A percentile compares a stretch with the other conserved stretches of the same genome.
Evolutionary conservation across 106 monocot species (phyloP).

Genomic region (Dendrobium chrysotoxum): DNA sequence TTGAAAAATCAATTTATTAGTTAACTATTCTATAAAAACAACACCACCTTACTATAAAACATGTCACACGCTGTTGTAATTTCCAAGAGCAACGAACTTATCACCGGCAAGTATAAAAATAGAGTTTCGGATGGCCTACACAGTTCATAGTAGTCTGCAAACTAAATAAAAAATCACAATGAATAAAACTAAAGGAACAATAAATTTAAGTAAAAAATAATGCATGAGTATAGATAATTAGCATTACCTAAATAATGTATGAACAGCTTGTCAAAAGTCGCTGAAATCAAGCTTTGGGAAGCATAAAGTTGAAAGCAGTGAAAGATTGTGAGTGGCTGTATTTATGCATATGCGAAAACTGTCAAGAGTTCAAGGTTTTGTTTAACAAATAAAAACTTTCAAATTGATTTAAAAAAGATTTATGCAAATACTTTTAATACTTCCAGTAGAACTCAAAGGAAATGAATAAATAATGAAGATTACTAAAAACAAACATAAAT

Average conservation of each 20-base stretch:
- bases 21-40: too few species aligned
- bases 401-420: neutral
- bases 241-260: conserved; percentile 82
- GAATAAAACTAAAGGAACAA: neutral
- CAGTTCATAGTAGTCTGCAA: neutral
- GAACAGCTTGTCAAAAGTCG: conserved; percentile 30
- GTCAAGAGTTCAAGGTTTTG: neutral
- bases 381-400: neutral
- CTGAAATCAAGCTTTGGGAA: conserved; percentile 19
- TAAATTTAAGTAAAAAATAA: neutral
- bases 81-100: too few species aligned
- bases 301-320: conserved; percentile 54
- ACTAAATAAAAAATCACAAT: neutral
- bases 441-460: neutral
- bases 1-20: too few species aligned
- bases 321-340: conserved; percentile 87
- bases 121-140: neutral
- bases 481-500: neutral
- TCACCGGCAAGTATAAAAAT: neutral
- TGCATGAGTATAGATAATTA: neutral
- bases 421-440: neutral
- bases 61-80: too few species aligned
- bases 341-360: neutral
- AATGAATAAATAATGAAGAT: neutral
- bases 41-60: too few species aligned